Evolutionary conservation across 805 yeast species (phyloP), one percentile per base, ranked within the genome.

Genomic region (Hanseniaspora vineae): DNA sequence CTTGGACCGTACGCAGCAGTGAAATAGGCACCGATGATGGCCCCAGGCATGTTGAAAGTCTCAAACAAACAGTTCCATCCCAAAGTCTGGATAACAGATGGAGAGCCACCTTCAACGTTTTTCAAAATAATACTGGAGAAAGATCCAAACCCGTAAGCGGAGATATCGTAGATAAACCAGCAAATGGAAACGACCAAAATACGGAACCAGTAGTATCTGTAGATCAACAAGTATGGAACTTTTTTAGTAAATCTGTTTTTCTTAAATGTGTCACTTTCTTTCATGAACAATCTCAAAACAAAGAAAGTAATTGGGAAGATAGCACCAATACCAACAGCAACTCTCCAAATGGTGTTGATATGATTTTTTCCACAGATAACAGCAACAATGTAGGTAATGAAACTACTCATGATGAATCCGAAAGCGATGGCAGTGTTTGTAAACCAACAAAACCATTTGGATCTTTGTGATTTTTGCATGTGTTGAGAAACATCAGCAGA

Each of bases 401-500:
- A 82, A 1, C 96, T 72, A 44, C 89, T 73, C 35, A 78, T 70
- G 39, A 90, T 96, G 57, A 86, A 89, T 6, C 97, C 97, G 40
- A 68, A 56, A 66, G 89, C 97, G 58, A 89, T 89, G 84, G 83
- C 82, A 57, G 76, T 73, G 64, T 88, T 84, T 40, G 97, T 89
- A 66, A 88, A 89, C 86, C 89, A 80, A 47, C 80, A 75, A 60
- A 89, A 89, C 72, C 84, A 88, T 61, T 96, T 74, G 68, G 89
- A 87, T 70, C 97, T 81, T 51, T 75, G 73, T 49, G 95, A 95
- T 12, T 78, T 72, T n/a, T 84, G 80, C 42, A 94, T 80, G 39
- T 92, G 90, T 65, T 89, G 97, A 31, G 96, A 89, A 56, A 94
- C 86, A 35, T 95, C 94, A 20, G 89, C 92, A 12, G 95, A 83